These are phyloP conservation scores for Neoarthrinium moseri DNA, from an alignment of 2,329 filamentous ascomycete species.

Conservation along the genomic window DNA sequence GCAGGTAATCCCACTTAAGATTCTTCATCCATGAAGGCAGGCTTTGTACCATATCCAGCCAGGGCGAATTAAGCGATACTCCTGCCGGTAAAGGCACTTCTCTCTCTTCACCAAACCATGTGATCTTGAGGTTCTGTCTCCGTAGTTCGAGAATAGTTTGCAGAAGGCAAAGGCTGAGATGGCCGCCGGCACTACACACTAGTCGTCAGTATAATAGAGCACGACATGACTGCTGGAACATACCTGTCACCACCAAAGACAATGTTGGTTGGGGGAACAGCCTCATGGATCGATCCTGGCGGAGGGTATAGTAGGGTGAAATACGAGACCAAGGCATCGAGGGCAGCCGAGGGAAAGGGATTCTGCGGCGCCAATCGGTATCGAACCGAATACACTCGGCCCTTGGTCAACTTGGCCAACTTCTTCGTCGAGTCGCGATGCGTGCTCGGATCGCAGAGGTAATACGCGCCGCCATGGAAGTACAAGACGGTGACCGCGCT, in stretches of 20 bases:
- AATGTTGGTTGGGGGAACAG: constrained; percentile 64
- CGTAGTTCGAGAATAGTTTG: constrained; percentile 67
- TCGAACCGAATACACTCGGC: constrained; percentile 68
- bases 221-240: too few species aligned
- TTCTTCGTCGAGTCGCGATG: constrained; percentile 59
- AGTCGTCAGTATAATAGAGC: too few species aligned
- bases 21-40: constrained; percentile 55
- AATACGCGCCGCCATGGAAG: constrained; percentile 76
- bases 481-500: constrained; percentile 66
- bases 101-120: constrained; percentile 60
- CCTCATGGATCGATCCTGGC: constrained; percentile 61
- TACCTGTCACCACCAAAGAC: constrained; percentile 70
- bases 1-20: constrained; percentile 62
- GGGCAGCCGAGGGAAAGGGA: constrained; percentile 70
- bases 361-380: constrained; percentile 75
- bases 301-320: constrained; percentile 72
- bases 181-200: constrained; percentile 67
- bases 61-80: constrained; percentile 62
- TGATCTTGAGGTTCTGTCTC: constrained; percentile 43
- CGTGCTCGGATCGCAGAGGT: constrained; percentile 66
- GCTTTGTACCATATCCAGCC: constrained; percentile 68
- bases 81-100: constrained; percentile 66
- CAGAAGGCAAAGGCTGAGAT: constrained; percentile 64
- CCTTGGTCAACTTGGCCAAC: constrained; percentile 65
- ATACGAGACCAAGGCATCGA: constrained; percentile 73